phyloP scores from a whole-genome alignment of 768 basidiomycete genomes.

The Lactifluus piperatus region DNA sequence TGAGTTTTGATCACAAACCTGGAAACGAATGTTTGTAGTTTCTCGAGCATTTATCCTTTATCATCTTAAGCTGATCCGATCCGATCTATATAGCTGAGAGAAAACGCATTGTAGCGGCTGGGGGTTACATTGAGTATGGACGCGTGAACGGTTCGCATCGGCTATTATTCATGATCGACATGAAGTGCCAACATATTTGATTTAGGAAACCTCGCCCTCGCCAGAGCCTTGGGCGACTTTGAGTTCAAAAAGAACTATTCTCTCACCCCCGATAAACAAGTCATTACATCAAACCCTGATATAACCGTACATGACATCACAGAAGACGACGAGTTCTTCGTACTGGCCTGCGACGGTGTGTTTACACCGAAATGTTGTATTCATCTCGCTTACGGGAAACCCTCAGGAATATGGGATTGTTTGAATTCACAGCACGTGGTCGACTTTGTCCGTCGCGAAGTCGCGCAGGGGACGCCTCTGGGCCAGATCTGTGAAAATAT shows the following conservation, averaged over 20 bases:
- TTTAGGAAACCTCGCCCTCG: slow-evolving; percentile 88
- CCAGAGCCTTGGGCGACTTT: slow-evolving; percentile 94
- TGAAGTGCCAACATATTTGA: neutral
- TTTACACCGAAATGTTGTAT: slow-evolving; percentile 2
- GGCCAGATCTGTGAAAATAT: slow-evolving; percentile 82
- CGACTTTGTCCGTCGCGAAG: slow-evolving; percentile 75
- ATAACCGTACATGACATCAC: slow-evolving; percentile 73
- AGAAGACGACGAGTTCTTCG: slow-evolving; percentile 89
- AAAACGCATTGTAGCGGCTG: slow-evolving; percentile 78
- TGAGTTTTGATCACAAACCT: slow-evolving; percentile 96
- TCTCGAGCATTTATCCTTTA: slow-evolving; percentile 1
- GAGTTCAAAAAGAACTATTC: slow-evolving; percentile 94
- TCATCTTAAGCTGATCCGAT: slow-evolving; percentile 5
- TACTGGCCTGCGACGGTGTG: slow-evolving; percentile 95
- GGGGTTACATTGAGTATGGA: slow-evolving; percentile 93
- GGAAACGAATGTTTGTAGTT: slow-evolving; percentile 60
- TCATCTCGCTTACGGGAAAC: slow-evolving; percentile 7
- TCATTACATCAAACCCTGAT: slow-evolving; percentile 93
- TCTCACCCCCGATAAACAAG: slow-evolving; percentile 78
- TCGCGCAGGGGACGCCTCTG: slow-evolving; percentile 72
- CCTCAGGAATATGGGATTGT: slow-evolving; percentile 97
- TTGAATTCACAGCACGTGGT: slow-evolving; percentile 87
- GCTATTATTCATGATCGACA: neutral
- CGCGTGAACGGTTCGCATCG: slow-evolving; percentile 77
- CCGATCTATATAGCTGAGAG: slow-evolving; percentile 52